Evolutionary conservation across 2,329 filamentous ascomycete species (phyloP).

Genomic region (Pseudogymnoascus sp.): DNA sequence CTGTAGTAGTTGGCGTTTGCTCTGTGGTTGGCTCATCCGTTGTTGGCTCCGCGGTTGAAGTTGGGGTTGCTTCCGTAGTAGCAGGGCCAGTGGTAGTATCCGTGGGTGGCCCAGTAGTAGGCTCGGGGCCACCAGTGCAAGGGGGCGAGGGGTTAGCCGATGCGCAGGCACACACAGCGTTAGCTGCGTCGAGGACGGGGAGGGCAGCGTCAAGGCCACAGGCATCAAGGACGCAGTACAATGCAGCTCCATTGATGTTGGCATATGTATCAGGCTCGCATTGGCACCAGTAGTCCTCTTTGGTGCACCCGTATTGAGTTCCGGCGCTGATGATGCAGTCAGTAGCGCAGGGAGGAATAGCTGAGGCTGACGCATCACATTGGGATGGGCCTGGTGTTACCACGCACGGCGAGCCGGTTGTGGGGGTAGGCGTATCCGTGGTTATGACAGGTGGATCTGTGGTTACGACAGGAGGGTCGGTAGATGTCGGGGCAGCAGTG

Average conservation of each 20-base stretch:
- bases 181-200: not conserved
- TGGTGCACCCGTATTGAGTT: not conserved
- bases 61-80: not conserved
- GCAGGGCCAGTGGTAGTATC: not conserved
- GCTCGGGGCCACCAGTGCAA: not conserved
- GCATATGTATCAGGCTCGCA: not conserved
- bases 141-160: not conserved
- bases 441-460: not conserved
- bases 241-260: not conserved
- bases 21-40: not conserved
- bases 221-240: not conserved
- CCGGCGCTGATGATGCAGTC: not conserved
- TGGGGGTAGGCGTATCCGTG: not conserved
- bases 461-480: constrained; percentile 2
- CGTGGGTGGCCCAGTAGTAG: not conserved
- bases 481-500: not conserved
- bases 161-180: not conserved
- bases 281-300: not conserved
- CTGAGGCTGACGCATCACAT: not conserved
- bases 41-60: not conserved
- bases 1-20: not conserved
- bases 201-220: not conserved
- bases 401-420: not conserved
- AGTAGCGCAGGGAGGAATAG: not conserved
- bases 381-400: not conserved